phyloP scores from a whole-genome alignment of 2,329 filamentous ascomycete genomes.

The Metarhizium humberi region DNA sequence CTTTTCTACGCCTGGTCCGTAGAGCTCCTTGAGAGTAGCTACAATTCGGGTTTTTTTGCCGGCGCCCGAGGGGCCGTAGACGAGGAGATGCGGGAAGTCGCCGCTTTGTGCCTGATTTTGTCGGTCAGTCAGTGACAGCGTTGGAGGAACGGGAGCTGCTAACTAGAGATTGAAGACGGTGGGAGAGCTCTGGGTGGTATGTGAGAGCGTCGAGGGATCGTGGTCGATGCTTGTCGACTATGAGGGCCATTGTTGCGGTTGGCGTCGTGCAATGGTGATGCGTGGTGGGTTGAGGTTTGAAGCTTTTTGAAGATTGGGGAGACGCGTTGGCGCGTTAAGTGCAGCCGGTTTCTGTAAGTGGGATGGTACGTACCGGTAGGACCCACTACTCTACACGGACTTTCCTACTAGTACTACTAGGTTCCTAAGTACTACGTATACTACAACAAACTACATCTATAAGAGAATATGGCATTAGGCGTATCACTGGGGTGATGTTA shows the following conservation, averaged over 20 bases:
- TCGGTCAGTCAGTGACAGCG: neutral
- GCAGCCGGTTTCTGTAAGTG: constrained; percentile 4
- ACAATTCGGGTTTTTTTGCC: constrained; percentile 98
- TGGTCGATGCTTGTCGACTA: constrained; percentile 64
- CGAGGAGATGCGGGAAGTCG: constrained; percentile 94
- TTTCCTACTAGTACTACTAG: too few species aligned
- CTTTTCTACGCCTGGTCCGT: constrained; percentile 95
- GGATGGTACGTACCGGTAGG: neutral
- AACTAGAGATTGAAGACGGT: constrained; percentile 76
- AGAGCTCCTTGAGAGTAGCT: constrained; percentile 88
- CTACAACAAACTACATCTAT: too few species aligned
- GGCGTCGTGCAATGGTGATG: constrained; percentile 4
- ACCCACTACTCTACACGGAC: neutral
- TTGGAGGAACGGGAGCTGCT: neutral
- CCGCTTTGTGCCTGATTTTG: constrained; percentile 73
- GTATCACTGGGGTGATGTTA: too few species aligned
- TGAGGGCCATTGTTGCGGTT: constrained; percentile 48
- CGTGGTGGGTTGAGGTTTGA: constrained; percentile 8
- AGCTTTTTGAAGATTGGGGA: constrained; percentile 16
- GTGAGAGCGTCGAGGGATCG: constrained; percentile 68
- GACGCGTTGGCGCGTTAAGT: constrained; percentile 31
- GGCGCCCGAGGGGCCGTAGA: constrained; percentile 92
- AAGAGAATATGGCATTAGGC: too few species aligned
- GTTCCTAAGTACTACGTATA: too few species aligned
- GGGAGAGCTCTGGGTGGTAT: constrained; percentile 84